These are phyloP conservation scores for Juglanconis sp. DNA, from an alignment of 2,329 filamentous ascomycete species.

Conservation along the genomic window DNA sequence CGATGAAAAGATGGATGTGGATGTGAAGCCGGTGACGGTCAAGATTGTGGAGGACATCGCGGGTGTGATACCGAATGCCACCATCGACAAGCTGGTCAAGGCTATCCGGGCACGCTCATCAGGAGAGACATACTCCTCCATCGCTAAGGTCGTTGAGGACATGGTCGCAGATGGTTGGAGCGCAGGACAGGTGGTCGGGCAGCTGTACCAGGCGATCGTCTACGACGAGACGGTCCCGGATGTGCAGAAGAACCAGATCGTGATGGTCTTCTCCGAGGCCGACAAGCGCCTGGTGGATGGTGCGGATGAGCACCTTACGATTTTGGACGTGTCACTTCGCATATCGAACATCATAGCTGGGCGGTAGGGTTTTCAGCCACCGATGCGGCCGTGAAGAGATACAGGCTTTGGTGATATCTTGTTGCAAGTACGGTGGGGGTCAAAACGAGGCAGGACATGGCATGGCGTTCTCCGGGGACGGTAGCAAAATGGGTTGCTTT, in stretches of 20 bases:
- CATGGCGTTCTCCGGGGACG: constrained; percentile 22
- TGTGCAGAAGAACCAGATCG: constrained; percentile 84
- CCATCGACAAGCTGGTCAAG: constrained; percentile 66
- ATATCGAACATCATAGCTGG: constrained; percentile 70
- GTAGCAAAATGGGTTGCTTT: constrained; percentile 9
- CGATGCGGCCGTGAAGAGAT: neutral
- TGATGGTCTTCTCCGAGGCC: constrained; percentile 84
- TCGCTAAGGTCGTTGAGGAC: constrained; percentile 79
- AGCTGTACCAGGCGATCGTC: constrained; percentile 80
- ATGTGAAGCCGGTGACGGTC: constrained; percentile 65
- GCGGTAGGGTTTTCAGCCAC: constrained; percentile 23
- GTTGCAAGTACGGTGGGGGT: neutral
- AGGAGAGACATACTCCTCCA: constrained; percentile 64
- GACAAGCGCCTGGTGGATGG: constrained; percentile 95
- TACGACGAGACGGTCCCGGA: constrained; percentile 83
- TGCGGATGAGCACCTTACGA: constrained; percentile 88
- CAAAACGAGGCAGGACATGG: neutral
- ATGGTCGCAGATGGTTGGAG: constrained; percentile 98
- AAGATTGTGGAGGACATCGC: constrained; percentile 90
- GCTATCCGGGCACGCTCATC: constrained; percentile 72
- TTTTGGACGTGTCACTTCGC: constrained; percentile 79
- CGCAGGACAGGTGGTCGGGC: constrained; percentile 74
- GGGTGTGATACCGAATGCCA: constrained; percentile 78
- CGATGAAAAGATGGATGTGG: constrained; percentile 58
- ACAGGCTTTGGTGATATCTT: neutral